Evolutionary conservation across 306 rosid species (phyloP), one percentile per base, ranked within the genome.

Genomic region (Sicyos edulis): DNA sequence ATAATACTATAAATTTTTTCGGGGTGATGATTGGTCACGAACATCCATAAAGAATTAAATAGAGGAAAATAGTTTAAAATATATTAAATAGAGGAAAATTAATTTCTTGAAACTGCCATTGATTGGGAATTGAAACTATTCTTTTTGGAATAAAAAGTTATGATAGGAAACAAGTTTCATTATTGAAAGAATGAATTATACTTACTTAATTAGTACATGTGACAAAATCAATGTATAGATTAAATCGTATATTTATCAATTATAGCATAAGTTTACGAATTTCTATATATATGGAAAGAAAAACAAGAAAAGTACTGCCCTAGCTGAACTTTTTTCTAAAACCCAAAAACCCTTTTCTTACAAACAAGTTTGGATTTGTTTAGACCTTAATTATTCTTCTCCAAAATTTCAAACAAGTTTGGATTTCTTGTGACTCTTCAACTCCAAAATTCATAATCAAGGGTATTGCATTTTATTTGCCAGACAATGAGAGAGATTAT

Each of bases 141-240:
- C 14, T 57, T 57, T 54, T 16, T 32, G 22, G 54, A 7, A 47
- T 47, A 1, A n/a, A n/a, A 54, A 14, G 10, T 1, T 54, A 0
- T 20, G 5, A 19, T 29, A 61, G 6, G 5, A 15, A 13, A 15
- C 44, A 4, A 60, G 45, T 13, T 62, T 63, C 21, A 34, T 63
- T 63, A 63, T 34, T 64, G 16, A 1, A 4, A 6, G 7, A 40
- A 40, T 37, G n/a, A 37, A 64, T 17, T 64, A 64, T 9, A 16
- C 5, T 0, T 2, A 6, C 22, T 8, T 15, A 61, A 61, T 26
- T 26, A 26, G 68, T 61, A 61, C 68, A 34, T 61, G 68, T 61
- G 68, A 32, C 68, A 61, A 61, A 17, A 24, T 59, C 65, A 26
- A 59, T 59, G 42, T 26, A 59, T 59, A 32, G 65, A 59, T 59